Evolutionary conservation across 2,329 filamentous ascomycete genomes (phyloP).

Genomic region (Aspergillus pseudoglaucus): DNA sequence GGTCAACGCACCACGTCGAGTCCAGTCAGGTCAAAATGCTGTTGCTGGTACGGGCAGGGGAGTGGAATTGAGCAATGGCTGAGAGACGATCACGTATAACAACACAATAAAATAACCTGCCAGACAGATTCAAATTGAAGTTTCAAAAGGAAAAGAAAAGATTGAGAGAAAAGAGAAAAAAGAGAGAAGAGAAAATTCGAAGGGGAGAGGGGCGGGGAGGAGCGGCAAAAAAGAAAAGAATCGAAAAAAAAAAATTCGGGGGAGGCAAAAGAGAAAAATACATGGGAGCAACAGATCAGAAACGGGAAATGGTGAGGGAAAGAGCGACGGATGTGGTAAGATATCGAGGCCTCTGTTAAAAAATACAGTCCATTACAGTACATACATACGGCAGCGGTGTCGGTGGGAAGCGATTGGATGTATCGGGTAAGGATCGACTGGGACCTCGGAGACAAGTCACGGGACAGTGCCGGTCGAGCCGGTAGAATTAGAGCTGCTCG

Average conservation of each 20-base stretch:
- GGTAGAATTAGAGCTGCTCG: neutral
- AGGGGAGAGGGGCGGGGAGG: conserved; percentile 3
- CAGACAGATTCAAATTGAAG: conserved; percentile 6
- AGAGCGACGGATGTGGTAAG: conserved; percentile 4
- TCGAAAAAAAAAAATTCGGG: conserved; percentile 10
- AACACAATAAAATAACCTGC: conserved; percentile 5
- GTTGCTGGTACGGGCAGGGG: neutral
- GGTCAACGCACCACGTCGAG: conserved; percentile 29
- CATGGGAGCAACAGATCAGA: conserved; percentile 1
- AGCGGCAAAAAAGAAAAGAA: conserved; percentile 8
- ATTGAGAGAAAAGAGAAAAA: conserved; percentile 10
- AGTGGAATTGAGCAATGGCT: conserved; percentile 1
- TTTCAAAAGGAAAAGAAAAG: conserved; percentile 6
- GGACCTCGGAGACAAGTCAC: too few species aligned
- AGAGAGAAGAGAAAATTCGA: conserved; percentile 6
- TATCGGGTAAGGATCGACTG: neutral
- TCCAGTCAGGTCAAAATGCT: conserved; percentile 17
- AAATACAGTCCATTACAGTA: neutral
- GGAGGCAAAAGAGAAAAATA: conserved; percentile 4
- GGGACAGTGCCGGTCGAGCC: too few species aligned
- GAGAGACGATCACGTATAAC: conserved; percentile 9
- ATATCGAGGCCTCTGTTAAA: neutral
- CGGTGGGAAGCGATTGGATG: neutral
- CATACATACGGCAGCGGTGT: neutral
- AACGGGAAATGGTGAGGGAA: conserved; percentile 1